These are phyloP conservation scores for Fraxinus platypoda DNA, from an alignment of 305 asterid genomes.

Conservation along the genomic window DNA sequence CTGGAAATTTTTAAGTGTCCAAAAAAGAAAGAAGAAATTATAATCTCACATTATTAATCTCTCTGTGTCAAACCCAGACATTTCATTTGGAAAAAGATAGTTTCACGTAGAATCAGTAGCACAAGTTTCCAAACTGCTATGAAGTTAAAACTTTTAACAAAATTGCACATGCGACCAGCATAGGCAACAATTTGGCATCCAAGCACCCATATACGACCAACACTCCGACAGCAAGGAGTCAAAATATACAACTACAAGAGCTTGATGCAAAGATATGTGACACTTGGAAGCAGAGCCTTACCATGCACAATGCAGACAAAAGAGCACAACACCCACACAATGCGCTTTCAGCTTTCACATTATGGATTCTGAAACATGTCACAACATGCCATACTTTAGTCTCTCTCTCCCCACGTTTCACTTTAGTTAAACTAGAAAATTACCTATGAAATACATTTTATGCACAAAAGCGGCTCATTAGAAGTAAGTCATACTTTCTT, in stretches of 20 bases:
- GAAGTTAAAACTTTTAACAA: constrained; percentile 1
- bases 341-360: not conserved
- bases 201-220: not conserved
- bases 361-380: not conserved
- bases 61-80: not conserved
- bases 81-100: not conserved
- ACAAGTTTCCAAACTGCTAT: not conserved
- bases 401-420: not conserved
- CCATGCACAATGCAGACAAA: not conserved
- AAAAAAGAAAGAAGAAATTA: not conserved
- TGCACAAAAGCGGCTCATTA: not conserved
- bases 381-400: not conserved
- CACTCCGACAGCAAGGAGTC: not conserved
- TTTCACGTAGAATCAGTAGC: not conserved
- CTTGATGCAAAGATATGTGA: not conserved
- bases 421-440: not conserved
- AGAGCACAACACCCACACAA: not conserved
- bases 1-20: not conserved
- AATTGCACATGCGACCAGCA: not conserved
- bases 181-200: not conserved
- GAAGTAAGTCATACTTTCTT: not conserved
- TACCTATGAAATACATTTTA: not conserved
- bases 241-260: not conserved
- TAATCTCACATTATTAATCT: not conserved
- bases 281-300: not conserved